phyloP scores from a whole-genome alignment of 495 filamentous ascomycete genomes.

The Tuber indicum region DNA sequence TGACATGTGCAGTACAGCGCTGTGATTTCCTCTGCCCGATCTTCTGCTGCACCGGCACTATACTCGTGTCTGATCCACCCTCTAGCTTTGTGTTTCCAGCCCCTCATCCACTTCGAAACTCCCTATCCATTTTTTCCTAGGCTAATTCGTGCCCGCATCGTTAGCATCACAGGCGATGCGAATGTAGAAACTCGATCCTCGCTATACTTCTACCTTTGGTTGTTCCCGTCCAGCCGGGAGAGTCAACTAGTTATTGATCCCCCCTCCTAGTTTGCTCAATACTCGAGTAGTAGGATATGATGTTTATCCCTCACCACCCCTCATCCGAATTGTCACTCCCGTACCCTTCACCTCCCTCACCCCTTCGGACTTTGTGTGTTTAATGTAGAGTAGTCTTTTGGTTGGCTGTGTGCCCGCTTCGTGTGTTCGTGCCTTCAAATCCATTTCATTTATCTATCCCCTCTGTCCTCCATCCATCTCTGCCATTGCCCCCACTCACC shows the following conservation, averaged over 20 bases:
- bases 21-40: background rate
- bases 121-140: background rate
- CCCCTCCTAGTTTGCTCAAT: slow-evolving; percentile 21
- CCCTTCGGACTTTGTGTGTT: slow-evolving; percentile 16
- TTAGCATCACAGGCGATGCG: slow-evolving; percentile 24
- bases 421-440: slow-evolving; percentile 6
- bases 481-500: background rate
- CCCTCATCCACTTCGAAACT: background rate
- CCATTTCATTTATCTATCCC: slow-evolving; percentile 35
- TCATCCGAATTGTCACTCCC: slow-evolving; percentile 23
- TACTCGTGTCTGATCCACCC: background rate
- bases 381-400: slow-evolving; percentile 9
- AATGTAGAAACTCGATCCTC: slow-evolving; percentile 36
- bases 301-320: slow-evolving; percentile 6
- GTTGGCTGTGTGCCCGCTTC: slow-evolving; percentile 13
- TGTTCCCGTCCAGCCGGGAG: background rate
- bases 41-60: background rate
- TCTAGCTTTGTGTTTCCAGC: background rate
- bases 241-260: slow-evolving; percentile 6
- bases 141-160: background rate
- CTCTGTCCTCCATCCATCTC: slow-evolving; percentile 23
- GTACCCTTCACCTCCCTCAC: slow-evolving; percentile 21
- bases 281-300: slow-evolving; percentile 12
- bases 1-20: background rate
- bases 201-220: slow-evolving; percentile 8